phyloP scores from a whole-genome alignment of 192 early-diverging fungal species.

The Gamsiella multidivaricata region DNA sequence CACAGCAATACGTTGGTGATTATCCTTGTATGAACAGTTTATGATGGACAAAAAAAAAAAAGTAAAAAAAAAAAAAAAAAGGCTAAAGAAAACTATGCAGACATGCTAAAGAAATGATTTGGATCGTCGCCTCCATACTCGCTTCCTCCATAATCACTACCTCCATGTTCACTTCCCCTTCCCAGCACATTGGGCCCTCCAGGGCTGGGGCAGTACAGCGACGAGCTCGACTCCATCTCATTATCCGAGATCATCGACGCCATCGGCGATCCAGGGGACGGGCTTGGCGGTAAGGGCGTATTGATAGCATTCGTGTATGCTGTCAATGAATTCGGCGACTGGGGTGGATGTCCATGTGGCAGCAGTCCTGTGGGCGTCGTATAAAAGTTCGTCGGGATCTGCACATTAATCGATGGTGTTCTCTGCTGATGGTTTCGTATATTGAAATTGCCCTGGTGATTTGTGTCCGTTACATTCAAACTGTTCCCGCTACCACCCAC shows the following conservation, averaged over 20 bases:
- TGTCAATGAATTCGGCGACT: constrained; percentile 56
- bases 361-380: constrained; percentile 28
- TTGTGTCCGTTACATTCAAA: constrained; percentile 23
- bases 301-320: constrained; percentile 64
- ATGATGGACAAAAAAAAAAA: no score
- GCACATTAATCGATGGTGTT: constrained; percentile 45
- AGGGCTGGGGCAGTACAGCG: constrained; percentile 56
- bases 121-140: constrained; percentile 49
- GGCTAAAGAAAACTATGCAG: no score
- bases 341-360: constrained; percentile 40
- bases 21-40: no score
- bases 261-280: constrained; percentile 59
- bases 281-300: constrained; percentile 65
- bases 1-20: no score
- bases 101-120: constrained; percentile 38
- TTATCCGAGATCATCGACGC: constrained; percentile 54
- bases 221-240: constrained; percentile 57
- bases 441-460: no score
- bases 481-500: no score
- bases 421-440: constrained; percentile 11
- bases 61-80: no score
- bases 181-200: constrained; percentile 39
- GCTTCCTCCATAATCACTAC: constrained; percentile 50
- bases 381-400: constrained; percentile 49
- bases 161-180: constrained; percentile 41